These are phyloP conservation scores for carrot (Daucus carota) DNA, from an alignment of 129 eudicot species.

Conservation along the genomic window DNA sequence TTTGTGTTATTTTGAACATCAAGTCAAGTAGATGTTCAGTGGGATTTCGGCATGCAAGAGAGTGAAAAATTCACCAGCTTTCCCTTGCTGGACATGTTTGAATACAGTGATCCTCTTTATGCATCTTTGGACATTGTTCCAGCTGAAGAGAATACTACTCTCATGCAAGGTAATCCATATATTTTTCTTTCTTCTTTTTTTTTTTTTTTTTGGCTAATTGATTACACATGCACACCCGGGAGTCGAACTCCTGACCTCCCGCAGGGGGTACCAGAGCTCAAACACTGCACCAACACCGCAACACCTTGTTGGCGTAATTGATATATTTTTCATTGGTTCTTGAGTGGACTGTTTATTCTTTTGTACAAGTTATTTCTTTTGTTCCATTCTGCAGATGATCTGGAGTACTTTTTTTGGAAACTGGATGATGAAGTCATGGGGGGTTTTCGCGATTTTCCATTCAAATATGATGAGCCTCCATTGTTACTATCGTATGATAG, in stretches of 20 bases:
- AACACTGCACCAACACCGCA: no score
- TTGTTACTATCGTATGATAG: not conserved
- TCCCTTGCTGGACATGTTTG: conserved; percentile 21
- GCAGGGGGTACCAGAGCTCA: no score
- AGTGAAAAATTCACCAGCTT: conserved; percentile 19
- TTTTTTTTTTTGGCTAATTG: no score
- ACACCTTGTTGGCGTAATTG: no score
- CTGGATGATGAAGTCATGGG: not conserved
- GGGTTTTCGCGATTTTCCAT: not conserved
- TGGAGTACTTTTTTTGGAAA: conserved; percentile 1
- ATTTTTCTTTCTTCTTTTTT: no score
- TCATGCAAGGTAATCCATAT: conserved; percentile 24
- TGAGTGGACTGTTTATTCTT: not conserved
- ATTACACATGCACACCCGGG: no score
- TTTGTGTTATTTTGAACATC: no score
- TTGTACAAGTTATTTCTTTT: not conserved
- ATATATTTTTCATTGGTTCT: not conserved
- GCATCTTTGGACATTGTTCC: conserved; percentile 36
- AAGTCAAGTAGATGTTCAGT: not conserved
- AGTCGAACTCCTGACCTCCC: no score
- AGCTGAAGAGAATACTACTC: conserved; percentile 5
- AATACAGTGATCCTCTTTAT: conserved; percentile 30
- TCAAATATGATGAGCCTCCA: not conserved
- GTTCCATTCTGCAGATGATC: not conserved
- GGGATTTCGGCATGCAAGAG: conserved; percentile 15